Evolutionary conservation across 805 yeast genomes (phyloP), one percentile per base, ranked within the genome.

Genomic region (Saccharomycopsis capsularis): DNA sequence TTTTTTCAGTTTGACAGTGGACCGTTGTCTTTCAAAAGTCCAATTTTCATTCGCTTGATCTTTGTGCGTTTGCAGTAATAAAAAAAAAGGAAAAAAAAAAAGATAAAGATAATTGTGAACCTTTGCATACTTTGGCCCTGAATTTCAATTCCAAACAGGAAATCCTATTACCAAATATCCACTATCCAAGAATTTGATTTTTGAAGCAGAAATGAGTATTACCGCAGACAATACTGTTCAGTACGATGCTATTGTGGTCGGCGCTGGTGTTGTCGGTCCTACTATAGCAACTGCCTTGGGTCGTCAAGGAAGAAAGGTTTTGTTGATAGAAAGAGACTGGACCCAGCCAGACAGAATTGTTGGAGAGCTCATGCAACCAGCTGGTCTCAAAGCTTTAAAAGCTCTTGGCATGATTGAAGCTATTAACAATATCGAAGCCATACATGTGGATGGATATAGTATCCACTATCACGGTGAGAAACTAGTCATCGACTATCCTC

Each of bases 251-350:
- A 81, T 91, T 38, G 84, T 93, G 23, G 80, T 93, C 36, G 99
- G 99, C n/a, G 97, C 98, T n/a, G 99, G 99, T 48, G 95, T 91
- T 19, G 82, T 88, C 22, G 99, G 99, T 1, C 96, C 99, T 2
- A 82, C 91, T 48, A 73, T 91, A 18, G 97, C 97, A 40, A 84
- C 89, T 1, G 89, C 85, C 3, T 68, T 93, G 48, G 98, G 96
- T 1, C 75, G 91, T 58, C 95, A 86, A 60, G 98, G 98, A 29
- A 75, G 95, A 56, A 74, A 75, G 45, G 97, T 93, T 5, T 63
- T 80, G 11, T 65, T 73, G 13, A 70, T 84, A 16, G 99, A 93
- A 63, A 76, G 96, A 54, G 96, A 88, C 61, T 86, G 96, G 87
- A 65, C 78, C 19, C 84, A 79, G 63, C 99, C 99, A 1, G 96